These are phyloP conservation scores for Dactylellina leptospora DNA, from an alignment of 2,329 filamentous ascomycete species.

Conservation along the genomic window DNA sequence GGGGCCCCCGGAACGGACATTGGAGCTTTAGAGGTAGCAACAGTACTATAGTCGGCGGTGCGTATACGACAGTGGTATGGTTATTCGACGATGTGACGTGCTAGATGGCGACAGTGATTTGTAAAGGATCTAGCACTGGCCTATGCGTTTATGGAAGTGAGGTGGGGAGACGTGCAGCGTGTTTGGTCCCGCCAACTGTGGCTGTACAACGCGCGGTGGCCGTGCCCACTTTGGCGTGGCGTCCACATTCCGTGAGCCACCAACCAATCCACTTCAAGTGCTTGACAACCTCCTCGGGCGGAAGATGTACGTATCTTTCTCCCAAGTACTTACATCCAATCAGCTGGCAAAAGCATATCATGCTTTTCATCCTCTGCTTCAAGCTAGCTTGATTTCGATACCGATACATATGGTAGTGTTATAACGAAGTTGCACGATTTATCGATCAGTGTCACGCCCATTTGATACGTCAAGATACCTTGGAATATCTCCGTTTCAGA, in stretches of 20 bases:
- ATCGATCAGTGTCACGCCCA: too few relatives aligned
- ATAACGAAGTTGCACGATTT: too few relatives aligned
- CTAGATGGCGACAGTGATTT: background rate
- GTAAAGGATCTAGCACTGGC: slow-evolving; percentile 22
- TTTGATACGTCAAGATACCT: too few relatives aligned
- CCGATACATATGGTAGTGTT: too few relatives aligned
- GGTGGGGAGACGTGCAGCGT: slow-evolving; percentile 53
- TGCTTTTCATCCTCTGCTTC: too few relatives aligned
- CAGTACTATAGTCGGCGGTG: background rate
- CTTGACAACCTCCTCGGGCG: too few relatives aligned
- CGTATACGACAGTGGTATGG: background rate
- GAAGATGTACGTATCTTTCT: too few relatives aligned
- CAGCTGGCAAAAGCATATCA: too few relatives aligned
- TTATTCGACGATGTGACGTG: background rate
- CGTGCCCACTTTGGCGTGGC: background rate
- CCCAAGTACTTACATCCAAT: too few relatives aligned
- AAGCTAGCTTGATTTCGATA: too few relatives aligned
- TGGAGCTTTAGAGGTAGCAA: background rate
- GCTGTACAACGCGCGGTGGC: slow-evolving; percentile 13
- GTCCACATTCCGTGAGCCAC: background rate
- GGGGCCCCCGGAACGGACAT: slow-evolving; percentile 53
- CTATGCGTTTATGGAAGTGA: slow-evolving; percentile 37
- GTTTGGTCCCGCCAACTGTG: slow-evolving; percentile 41
- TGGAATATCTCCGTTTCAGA: too few relatives aligned
- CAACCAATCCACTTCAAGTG: too few relatives aligned